phyloP scores from a whole-genome alignment of 164 flowering plant genomes.

The Liquidambar formosana region DNA sequence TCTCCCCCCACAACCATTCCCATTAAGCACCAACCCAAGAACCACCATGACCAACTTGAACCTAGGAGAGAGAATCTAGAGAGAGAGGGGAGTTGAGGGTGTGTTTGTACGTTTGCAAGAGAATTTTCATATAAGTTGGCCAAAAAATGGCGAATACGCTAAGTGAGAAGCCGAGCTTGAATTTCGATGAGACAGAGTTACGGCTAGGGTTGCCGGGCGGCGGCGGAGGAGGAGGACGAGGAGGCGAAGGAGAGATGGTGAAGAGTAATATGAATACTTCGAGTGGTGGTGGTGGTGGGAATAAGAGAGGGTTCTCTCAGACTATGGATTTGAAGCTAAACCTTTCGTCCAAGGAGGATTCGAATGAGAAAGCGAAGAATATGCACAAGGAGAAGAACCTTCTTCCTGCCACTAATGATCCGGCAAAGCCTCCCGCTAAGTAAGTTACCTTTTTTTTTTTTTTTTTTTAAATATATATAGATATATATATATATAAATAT shows the following conservation, averaged over 20 bases:
- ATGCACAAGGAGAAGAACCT: constrained; percentile 21
- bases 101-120: not conserved
- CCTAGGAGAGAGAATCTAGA: not conserved
- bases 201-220: constrained; percentile 66
- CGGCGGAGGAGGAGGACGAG: constrained; percentile 18
- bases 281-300: no score
- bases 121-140: constrained; percentile 23
- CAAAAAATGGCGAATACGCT: constrained; percentile 28
- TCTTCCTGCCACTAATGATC: constrained; percentile 33
- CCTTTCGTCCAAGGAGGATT: constrained; percentile 25
- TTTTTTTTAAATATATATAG: not conserved
- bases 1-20: no score
- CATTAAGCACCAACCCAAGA: not conserved
- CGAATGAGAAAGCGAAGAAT: constrained; percentile 21
- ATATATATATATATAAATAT: not conserved
- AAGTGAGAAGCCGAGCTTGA: constrained; percentile 17
- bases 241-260: constrained; percentile 12
- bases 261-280: constrained; percentile 18
- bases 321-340: constrained; percentile 84
- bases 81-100: constrained; percentile 5
- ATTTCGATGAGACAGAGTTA: constrained; percentile 64
- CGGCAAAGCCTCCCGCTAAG: constrained; percentile 64
- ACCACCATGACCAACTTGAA: not conserved
- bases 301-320: constrained; percentile 57
- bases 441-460: constrained; percentile 14